These are phyloP conservation scores for Venturia oleaginea DNA, from an alignment of 2,329 filamentous ascomycete genomes.

Conservation along the genomic window DNA sequence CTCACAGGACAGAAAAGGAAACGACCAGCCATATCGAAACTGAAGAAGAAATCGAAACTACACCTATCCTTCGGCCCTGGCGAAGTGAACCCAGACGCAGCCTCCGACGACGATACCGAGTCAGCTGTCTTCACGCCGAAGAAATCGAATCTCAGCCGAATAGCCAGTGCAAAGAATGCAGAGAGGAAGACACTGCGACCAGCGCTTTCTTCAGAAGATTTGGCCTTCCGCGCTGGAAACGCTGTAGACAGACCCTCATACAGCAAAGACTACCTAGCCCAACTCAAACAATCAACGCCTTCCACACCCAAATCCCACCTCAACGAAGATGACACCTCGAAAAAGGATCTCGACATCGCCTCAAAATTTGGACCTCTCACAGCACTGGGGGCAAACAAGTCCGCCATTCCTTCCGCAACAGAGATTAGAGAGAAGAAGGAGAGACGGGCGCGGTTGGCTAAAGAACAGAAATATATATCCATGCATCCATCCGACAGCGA, in stretches of 20 bases:
- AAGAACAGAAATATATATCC: slow-evolving; percentile 60
- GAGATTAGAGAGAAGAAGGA: slow-evolving; percentile 90
- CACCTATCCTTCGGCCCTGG: slow-evolving; percentile 68
- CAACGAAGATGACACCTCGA: slow-evolving; percentile 36
- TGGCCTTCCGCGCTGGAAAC: slow-evolving; percentile 35
- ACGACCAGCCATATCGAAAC: slow-evolving; percentile 41
- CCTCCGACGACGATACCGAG: slow-evolving; percentile 40
- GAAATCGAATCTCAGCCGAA: slow-evolving; percentile 51
- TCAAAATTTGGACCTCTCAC: slow-evolving; percentile 48
- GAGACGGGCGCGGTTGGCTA: slow-evolving; percentile 69
- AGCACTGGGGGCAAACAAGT: slow-evolving; percentile 22
- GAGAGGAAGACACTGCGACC: slow-evolving; percentile 45
- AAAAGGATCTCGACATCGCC: slow-evolving; percentile 37
- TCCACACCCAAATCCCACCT: slow-evolving; percentile 59
- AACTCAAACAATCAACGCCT: slow-evolving; percentile 78
- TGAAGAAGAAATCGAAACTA: slow-evolving; percentile 63
- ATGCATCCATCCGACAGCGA: slow-evolving; percentile 32
- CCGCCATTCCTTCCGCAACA: slow-evolving; percentile 64
- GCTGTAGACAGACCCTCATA: slow-evolving; percentile 70
- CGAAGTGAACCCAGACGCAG: slow-evolving; percentile 45
- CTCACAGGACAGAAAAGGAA: slow-evolving; percentile 38
- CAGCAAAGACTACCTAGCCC: slow-evolving; percentile 75
- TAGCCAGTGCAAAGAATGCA: slow-evolving; percentile 59
- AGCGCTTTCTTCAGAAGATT: slow-evolving; percentile 37
- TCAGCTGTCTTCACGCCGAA: slow-evolving; percentile 52